phyloP scores from a whole-genome alignment of 306 rosid genomes.

The Psophocarpus tetragonolobus region DNA sequence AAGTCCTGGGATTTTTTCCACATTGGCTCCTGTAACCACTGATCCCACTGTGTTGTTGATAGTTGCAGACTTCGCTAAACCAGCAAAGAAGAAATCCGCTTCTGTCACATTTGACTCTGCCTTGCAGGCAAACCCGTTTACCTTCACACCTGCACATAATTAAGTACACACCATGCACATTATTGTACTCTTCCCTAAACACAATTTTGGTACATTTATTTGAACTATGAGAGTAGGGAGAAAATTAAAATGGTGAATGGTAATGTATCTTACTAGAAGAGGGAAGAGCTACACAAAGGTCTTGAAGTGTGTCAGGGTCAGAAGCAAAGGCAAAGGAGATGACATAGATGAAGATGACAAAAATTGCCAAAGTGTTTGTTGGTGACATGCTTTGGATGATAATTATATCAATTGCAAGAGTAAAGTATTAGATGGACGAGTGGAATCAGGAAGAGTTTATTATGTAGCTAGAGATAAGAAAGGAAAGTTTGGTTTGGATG shows the following conservation, averaged over 20 bases:
- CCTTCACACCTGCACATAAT: constrained; percentile 44
- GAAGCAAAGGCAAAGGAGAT: constrained; percentile 38
- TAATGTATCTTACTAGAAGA: constrained; percentile 43
- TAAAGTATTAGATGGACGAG: not conserved
- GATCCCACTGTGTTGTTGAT: constrained; percentile 55
- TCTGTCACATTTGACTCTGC: constrained; percentile 50
- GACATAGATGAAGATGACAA: constrained; percentile 34
- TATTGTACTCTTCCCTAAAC: not conserved
- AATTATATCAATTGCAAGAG: not conserved
- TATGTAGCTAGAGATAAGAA: constrained; percentile 10
- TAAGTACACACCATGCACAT: not conserved
- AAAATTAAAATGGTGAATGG: not conserved
- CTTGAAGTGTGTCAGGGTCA: constrained; percentile 59
- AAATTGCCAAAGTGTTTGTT: constrained; percentile 13
- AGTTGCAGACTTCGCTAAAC: constrained; percentile 44
- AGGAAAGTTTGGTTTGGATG: constrained; percentile 22
- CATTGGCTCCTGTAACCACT: constrained; percentile 48
- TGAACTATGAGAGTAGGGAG: not conserved
- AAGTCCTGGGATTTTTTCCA: constrained; percentile 55
- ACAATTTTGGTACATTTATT: not conserved
- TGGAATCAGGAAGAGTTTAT: not conserved
- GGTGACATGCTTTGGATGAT: constrained; percentile 38
- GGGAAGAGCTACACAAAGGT: constrained; percentile 60
- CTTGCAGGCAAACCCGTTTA: constrained; percentile 59
- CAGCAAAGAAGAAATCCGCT: constrained; percentile 50